Percentiles rank a stretch among this genome's conserved stretches.
These are phyloP conservation scores for Talaromyces atroroseus DNA, from an alignment of 2,329 filamentous ascomycete species.

Conservation along the genomic window DNA sequence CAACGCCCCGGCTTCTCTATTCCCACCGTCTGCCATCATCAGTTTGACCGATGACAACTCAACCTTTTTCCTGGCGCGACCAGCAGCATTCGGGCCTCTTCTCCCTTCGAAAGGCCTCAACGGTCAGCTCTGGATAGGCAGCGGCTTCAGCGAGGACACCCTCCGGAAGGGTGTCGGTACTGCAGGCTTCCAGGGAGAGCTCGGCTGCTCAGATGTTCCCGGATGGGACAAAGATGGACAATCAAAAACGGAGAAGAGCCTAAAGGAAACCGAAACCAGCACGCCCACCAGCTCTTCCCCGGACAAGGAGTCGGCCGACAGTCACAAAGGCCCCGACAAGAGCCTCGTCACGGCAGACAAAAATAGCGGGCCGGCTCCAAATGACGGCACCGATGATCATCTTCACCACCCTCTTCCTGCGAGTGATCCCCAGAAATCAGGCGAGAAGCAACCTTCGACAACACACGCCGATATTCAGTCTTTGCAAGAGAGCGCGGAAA, in stretches of 20 bases:
- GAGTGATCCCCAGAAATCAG: slow-evolving; percentile 28
- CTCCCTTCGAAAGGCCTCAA: slow-evolving; percentile 72
- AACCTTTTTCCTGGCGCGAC: slow-evolving; percentile 89
- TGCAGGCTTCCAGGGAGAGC: slow-evolving; percentile 65
- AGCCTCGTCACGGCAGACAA: slow-evolving; percentile 22
- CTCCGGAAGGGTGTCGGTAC: slow-evolving; percentile 53
- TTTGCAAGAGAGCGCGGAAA: slow-evolving; percentile 85
- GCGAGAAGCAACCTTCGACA: slow-evolving; percentile 31
- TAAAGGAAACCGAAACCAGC: slow-evolving; percentile 19
- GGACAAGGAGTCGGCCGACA: slow-evolving; percentile 19
- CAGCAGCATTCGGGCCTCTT: slow-evolving; percentile 83
- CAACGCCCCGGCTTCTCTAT: slow-evolving; percentile 74
- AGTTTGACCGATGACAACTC: slow-evolving; percentile 97
- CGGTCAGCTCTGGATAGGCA: slow-evolving; percentile 88
- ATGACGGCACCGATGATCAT: slow-evolving; percentile 82
- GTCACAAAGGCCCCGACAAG: slow-evolving; percentile 18
- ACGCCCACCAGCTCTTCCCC: slow-evolving; percentile 20
- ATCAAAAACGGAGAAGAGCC: slow-evolving; percentile 21
- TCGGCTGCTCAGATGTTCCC: slow-evolving; percentile 91
- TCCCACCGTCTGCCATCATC: slow-evolving; percentile 91
- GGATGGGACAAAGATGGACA: slow-evolving; percentile 66
- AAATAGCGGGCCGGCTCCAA: slow-evolving; percentile 21
- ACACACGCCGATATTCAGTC: slow-evolving; percentile 87
- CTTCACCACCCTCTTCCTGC: slow-evolving; percentile 56
- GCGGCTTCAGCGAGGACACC: slow-evolving; percentile 78